A percentile compares a stretch with the other conserved stretches of the same genome.
phyloP scores from a whole-genome alignment of 441 rosid species.

The Gossypium davidsonii region DNA sequence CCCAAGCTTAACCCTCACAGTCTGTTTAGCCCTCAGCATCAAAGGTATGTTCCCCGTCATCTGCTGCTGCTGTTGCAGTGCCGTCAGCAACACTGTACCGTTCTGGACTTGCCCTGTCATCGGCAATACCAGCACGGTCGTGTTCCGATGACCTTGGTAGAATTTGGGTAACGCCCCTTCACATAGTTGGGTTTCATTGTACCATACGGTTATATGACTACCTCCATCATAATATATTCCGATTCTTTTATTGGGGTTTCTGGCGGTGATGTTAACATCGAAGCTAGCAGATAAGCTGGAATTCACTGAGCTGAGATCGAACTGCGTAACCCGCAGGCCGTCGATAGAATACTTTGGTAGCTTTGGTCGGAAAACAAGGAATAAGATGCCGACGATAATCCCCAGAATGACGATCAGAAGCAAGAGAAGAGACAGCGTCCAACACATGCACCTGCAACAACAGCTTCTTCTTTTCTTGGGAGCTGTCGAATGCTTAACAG shows the following conservation, averaged over 20 bases:
- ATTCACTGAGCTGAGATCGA: conserved; percentile 26
- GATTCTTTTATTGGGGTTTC: conserved; percentile 66
- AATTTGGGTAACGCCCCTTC: conserved; percentile 78
- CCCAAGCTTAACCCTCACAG: conserved; percentile 79
- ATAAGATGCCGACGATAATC: conserved; percentile 45
- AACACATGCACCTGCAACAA: conserved; percentile 58
- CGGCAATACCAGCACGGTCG: conserved; percentile 51
- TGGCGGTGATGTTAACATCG: conserved; percentile 56
- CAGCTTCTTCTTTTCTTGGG: conserved; percentile 49
- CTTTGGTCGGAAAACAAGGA: conserved; percentile 73
- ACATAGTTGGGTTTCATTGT: conserved; percentile 41
- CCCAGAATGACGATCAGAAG: conserved; percentile 46
- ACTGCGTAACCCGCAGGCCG: conserved; percentile 44
- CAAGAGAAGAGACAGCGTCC: conserved; percentile 48
- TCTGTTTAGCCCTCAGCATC: conserved; percentile 62
- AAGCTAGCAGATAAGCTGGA: conserved; percentile 51
- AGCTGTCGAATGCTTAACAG: conserved; percentile 36
- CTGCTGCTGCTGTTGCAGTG: conserved; percentile 38
- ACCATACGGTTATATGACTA: conserved; percentile 57
- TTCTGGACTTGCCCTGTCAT: conserved; percentile 51
- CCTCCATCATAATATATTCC: conserved; percentile 81
- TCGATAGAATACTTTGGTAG: conserved; percentile 70
- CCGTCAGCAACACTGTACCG: conserved; percentile 33
- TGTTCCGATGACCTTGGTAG: conserved; percentile 84
- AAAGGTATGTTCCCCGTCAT: conserved; percentile 54